Conservation (phyloP, 768 basidiomycete genomes). For the Exidia glandulosa region DNA sequence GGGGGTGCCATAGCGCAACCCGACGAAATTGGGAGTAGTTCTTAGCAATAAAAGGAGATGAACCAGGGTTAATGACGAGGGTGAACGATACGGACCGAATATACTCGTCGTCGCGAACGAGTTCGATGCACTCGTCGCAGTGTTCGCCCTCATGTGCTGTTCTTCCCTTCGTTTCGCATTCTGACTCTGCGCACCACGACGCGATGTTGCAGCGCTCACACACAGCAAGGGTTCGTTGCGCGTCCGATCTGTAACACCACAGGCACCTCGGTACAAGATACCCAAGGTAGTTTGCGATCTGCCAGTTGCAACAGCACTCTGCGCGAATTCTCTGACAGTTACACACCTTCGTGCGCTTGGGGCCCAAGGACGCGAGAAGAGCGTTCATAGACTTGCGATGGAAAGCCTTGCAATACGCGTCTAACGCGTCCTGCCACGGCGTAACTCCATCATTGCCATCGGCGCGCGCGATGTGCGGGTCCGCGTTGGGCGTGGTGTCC, state of each 20-base stretch:
- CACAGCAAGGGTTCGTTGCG: background rate
- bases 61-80: background rate
- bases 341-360: background rate
- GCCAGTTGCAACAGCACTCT: background rate
- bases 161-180: background rate
- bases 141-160: background rate
- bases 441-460: background rate
- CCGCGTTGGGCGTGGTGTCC: background rate
- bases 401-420: too few relatives aligned
- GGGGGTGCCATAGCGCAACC: background rate
- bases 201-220: background rate
- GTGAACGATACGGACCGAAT: background rate
- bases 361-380: too few relatives aligned
- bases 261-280: background rate
- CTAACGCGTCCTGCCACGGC: too few relatives aligned
- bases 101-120: background rate
- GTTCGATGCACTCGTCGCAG: background rate
- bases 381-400: too few relatives aligned
- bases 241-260: too few relatives aligned
- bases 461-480: background rate
- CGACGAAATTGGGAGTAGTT: background rate
- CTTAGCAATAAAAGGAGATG: background rate
- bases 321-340: background rate
- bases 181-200: background rate
- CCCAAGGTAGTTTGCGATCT: background rate